Conservation (phyloP, 805 yeast genomes). For the Ogataea kodamae region DNA sequence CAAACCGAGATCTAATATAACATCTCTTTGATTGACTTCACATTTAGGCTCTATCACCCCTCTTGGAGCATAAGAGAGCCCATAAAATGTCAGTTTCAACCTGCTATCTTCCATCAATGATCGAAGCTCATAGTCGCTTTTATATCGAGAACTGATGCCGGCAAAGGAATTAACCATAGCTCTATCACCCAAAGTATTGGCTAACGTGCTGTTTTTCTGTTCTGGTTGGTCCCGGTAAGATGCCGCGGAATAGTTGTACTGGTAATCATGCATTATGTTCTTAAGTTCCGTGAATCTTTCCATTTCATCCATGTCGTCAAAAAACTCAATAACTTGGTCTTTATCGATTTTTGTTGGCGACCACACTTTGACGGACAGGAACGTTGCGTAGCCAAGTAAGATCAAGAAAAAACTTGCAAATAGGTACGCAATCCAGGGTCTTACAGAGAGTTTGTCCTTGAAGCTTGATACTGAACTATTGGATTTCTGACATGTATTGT, state of each 20-base stretch:
- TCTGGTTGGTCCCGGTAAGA: neutral
- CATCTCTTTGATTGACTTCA: slow-evolving; percentile 45
- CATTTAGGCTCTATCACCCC: slow-evolving; percentile 50
- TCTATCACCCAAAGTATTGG: neutral
- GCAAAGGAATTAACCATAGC: slow-evolving; percentile 23
- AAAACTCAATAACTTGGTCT: slow-evolving; percentile 13
- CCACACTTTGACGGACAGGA: slow-evolving; percentile 16
- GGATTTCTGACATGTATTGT: slow-evolving; percentile 2
- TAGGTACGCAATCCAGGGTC: slow-evolving; percentile 12
- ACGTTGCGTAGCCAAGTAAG: slow-evolving; percentile 13
- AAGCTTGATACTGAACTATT: neutral
- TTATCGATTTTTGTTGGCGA: slow-evolving; percentile 9
- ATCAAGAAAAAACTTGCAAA: slow-evolving; percentile 8
- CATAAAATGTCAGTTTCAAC: slow-evolving; percentile 44
- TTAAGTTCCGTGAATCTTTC: slow-evolving; percentile 11
- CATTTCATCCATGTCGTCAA: slow-evolving; percentile 10
- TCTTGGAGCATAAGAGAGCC: slow-evolving; percentile 59
- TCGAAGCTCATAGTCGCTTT: slow-evolving; percentile 34
- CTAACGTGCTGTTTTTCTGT: neutral
- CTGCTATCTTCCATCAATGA: slow-evolving; percentile 35
- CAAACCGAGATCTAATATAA: slow-evolving; percentile 52
- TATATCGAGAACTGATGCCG: slow-evolving; percentile 34
- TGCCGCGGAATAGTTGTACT: slow-evolving; percentile 1
- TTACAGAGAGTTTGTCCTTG: slow-evolving; percentile 6
- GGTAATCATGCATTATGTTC: slow-evolving; percentile 7